Evolutionary conservation across 2,329 filamentous ascomycete genomes (phyloP).

Genomic region (Diaporthe helianthi): DNA sequence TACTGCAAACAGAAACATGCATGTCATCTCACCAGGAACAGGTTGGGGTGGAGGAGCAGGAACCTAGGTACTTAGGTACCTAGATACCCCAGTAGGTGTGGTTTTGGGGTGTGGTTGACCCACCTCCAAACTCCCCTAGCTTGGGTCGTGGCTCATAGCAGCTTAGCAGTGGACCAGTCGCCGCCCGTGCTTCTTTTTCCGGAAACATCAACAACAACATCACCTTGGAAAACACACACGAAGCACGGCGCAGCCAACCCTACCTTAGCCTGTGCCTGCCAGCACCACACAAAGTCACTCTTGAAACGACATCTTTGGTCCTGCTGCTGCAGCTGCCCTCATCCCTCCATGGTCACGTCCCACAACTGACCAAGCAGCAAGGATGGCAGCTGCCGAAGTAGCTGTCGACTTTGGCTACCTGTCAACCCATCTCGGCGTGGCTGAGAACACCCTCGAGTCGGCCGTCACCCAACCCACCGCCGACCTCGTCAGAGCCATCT

Average conservation of each 20-base stretch:
- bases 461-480: constrained; percentile 73
- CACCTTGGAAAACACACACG: background rate
- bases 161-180: constrained; percentile 9
- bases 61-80: background rate
- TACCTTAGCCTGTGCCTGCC: background rate
- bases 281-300: background rate
- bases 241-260: background rate
- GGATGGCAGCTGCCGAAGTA: constrained; percentile 63
- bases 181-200: constrained; percentile 27
- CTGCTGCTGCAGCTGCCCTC: background rate
- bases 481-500: constrained; percentile 77
- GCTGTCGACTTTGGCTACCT: constrained; percentile 75
- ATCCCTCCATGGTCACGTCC: constrained; percentile 30
- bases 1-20: too few species aligned
- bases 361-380: constrained; percentile 38
- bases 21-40: too few species aligned
- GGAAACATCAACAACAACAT: constrained; percentile 25
- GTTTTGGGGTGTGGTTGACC: background rate
- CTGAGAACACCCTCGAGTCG: constrained; percentile 67
- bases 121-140: background rate
- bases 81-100: too few species aligned
- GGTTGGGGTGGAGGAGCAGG: too few species aligned
- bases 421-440: constrained; percentile 73
- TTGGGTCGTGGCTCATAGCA: background rate
- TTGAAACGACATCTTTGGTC: background rate